Percentiles rank a stretch among this genome's conserved stretches.
phyloP scores from a whole-genome alignment of 164 flowering plant species.

The Santalum album region DNA sequence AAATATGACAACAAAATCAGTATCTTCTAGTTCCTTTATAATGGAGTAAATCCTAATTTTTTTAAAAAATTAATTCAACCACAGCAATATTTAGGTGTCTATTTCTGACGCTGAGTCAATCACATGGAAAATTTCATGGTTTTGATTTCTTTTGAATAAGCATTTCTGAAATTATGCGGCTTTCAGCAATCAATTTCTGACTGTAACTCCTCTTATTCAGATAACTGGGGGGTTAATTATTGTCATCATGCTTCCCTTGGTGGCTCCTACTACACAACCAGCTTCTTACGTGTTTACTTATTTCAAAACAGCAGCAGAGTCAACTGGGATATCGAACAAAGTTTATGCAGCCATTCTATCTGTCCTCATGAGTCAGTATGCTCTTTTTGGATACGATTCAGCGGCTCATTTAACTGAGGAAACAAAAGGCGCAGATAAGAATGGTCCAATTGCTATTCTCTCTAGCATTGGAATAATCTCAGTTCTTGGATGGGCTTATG shows the following conservation, averaged over 20 bases:
- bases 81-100: too few species aligned
- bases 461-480: constrained; percentile 58
- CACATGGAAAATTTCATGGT: too few species aligned
- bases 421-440: constrained; percentile 64
- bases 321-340: constrained; percentile 51
- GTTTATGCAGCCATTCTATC: constrained; percentile 57
- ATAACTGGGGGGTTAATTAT: constrained; percentile 47
- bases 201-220: constrained; percentile 17
- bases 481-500: constrained; percentile 63
- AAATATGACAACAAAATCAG: too few species aligned
- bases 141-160: too few species aligned
- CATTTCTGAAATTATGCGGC: too few species aligned
- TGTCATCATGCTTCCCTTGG: constrained; percentile 60
- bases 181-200: background rate
- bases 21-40: too few species aligned
- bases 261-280: constrained; percentile 40
- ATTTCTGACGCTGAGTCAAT: too few species aligned
- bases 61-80: too few species aligned
- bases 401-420: constrained; percentile 82
- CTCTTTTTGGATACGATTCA: constrained; percentile 66
- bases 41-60: too few species aligned
- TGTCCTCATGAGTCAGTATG: constrained; percentile 56
- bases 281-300: constrained; percentile 59
- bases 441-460: constrained; percentile 66
- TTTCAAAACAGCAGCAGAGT: constrained; percentile 32